Conservation (phyloP, 108 stramenopile genomes). For the Parietichytrium sp. region DNA sequence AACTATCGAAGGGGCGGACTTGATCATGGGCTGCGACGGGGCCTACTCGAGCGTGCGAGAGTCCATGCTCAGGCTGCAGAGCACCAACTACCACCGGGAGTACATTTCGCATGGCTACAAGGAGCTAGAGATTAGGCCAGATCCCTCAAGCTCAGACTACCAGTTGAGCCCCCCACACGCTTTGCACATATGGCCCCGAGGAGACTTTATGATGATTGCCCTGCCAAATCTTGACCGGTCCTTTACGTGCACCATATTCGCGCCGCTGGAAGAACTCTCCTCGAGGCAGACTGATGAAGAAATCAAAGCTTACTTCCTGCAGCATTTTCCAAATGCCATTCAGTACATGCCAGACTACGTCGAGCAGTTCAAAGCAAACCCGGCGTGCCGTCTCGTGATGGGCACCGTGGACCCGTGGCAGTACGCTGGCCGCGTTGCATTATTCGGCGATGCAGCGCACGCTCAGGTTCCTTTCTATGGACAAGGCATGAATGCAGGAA, state of each 20-base stretch:
- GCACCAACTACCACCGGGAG: conserved; percentile 29
- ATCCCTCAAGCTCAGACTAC: neutral
- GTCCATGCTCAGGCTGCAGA: conserved; percentile 38
- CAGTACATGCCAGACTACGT: conserved; percentile 61
- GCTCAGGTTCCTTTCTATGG: conserved; percentile 82
- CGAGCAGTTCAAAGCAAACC: conserved; percentile 67
- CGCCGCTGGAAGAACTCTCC: conserved; percentile 40
- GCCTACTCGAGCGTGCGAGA: conserved; percentile 69
- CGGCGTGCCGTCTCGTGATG: conserved; percentile 62
- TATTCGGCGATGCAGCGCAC: conserved; percentile 82
- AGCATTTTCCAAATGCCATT: conserved; percentile 63
- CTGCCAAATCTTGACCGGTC: conserved; percentile 50
- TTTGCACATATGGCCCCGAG: conserved; percentile 54
- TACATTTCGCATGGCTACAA: conserved; percentile 62
- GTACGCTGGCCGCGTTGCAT: conserved; percentile 53
- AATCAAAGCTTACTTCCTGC: conserved; percentile 57
- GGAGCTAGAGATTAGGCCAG: conserved; percentile 66
- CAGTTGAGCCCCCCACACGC: neutral
- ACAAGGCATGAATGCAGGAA: conserved; percentile 79
- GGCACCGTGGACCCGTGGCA: conserved; percentile 62
- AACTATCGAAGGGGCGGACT: neutral
- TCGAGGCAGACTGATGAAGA: neutral
- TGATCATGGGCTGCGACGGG: conserved; percentile 72
- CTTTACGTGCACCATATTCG: conserved; percentile 52
- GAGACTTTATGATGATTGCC: conserved; percentile 52